phyloP scores from a whole-genome alignment of 768 basidiomycete genomes.

The Crassisporium funariophilum region DNA sequence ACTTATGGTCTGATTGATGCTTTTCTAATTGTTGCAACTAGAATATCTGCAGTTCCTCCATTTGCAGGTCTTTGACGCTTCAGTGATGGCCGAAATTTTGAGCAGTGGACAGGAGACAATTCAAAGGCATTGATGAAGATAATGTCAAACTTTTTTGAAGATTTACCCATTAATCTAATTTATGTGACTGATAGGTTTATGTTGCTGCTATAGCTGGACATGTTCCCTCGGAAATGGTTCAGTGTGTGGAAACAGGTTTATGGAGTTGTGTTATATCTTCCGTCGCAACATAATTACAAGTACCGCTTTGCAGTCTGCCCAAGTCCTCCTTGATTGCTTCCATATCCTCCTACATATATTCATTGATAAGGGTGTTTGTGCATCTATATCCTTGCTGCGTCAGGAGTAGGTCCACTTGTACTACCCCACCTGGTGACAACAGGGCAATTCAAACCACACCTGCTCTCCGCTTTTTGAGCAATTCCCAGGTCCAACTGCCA shows the following conservation, averaged over 20 bases:
- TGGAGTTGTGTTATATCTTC: neutral
- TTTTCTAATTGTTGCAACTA: neutral
- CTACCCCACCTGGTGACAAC: slow-evolving; percentile 4
- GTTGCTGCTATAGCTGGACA: neutral
- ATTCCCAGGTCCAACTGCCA: no score
- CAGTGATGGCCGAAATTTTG: slow-evolving; percentile 6
- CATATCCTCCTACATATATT: neutral
- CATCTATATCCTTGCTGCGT: neutral
- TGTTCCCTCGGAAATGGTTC: neutral
- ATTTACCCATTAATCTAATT: neutral
- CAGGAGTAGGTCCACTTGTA: no score
- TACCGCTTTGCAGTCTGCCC: neutral
- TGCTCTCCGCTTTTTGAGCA: no score
- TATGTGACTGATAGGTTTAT: neutral
- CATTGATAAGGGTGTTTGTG: neutral
- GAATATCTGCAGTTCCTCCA: slow-evolving; percentile 24
- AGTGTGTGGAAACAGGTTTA: neutral
- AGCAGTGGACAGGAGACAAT: slow-evolving; percentile 17
- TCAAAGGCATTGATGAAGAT: slow-evolving; percentile 16
- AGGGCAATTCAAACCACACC: neutral
- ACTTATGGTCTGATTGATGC: neutral
- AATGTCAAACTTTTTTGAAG: neutral
- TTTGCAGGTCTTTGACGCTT: slow-evolving; percentile 10
- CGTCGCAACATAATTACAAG: neutral
- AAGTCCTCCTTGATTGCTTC: neutral